A percentile compares a stretch with the other conserved stretches of the same genome.
phyloP scores from a whole-genome alignment of 306 rosid genomes.

The Senna siamea region DNA sequence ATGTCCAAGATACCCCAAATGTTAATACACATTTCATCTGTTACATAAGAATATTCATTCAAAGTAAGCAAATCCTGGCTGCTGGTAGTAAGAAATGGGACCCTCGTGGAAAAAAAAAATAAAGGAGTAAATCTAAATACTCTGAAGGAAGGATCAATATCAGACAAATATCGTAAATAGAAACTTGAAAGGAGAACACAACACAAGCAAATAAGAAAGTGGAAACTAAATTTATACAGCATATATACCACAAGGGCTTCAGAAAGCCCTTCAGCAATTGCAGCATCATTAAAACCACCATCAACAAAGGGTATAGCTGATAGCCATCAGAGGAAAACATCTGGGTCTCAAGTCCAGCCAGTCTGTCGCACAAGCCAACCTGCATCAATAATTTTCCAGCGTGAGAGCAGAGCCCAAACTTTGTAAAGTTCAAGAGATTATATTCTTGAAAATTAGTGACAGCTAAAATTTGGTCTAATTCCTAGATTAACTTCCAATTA shows the following conservation, averaged over 20 bases:
- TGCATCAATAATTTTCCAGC: conserved; percentile 43
- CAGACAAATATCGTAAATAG: background rate
- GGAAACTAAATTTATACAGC: conserved; percentile 8
- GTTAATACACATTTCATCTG: conserved; percentile 12
- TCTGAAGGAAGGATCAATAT: too few relatives aligned
- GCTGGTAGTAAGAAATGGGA: conserved; percentile 7
- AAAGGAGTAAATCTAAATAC: conserved; percentile 12
- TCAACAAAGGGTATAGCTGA: conserved; percentile 78
- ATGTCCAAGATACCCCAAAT: conserved; percentile 11
- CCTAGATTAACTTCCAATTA: conserved; percentile 12
- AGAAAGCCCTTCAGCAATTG: conserved; percentile 98
- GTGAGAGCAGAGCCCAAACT: conserved; percentile 21
- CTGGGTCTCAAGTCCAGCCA: conserved; percentile 92
- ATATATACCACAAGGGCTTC: conserved; percentile 87
- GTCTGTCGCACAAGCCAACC: conserved; percentile 83
- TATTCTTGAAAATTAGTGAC: conserved; percentile 15
- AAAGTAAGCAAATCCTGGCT: conserved; percentile 10
- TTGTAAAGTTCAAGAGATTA: conserved; percentile 24
- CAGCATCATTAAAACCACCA: conserved; percentile 92
- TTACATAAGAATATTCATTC: conserved; percentile 15
- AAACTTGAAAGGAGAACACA: conserved; percentile 30
- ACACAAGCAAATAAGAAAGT: conserved; percentile 20
- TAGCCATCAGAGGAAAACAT: conserved; percentile 75
- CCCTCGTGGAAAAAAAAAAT: background rate
- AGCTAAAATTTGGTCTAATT: conserved; percentile 18